Base-by-base conservation (phyloP, 2,329 filamentous ascomycete species). In the Zarea fungicola region DNA sequence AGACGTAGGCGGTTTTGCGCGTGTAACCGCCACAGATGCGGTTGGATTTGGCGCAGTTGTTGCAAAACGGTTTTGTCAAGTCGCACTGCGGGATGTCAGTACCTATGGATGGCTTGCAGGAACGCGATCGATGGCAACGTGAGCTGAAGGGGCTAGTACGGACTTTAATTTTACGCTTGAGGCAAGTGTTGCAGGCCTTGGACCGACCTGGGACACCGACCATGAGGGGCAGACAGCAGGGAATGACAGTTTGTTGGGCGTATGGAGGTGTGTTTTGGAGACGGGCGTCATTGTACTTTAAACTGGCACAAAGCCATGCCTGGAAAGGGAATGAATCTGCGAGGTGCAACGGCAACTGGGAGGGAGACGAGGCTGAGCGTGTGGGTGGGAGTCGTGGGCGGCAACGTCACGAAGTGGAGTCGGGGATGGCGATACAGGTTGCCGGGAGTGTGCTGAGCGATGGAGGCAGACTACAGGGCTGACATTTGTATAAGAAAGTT, bases 41-140 rank as follows among this genome's bases (percentile, higher is more conserved):
- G 3, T 51, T 50, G 11, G 54, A 51, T 26, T 48, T 50, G 21
- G 35, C 10, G 49, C 54, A 55, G 44, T 53, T 52, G 18, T 45
- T 35, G 42, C 53, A 53, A 13, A 14, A 14, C 14, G 48, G 45
- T 28, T 51, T 43, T 11, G 35, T 39, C 29, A 51, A 32, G 28
- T 53, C 51, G 16, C 51, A 53, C 51, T 53, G 35, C 5, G 26
- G 14, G 44, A 13, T 14, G 47, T 49, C 19, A 49, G 47, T 26
- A 26, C 13, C n/a, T n/a, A 16, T 22, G 32, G 18, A 2, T 6
- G 22, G 13, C 7, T 4, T 32, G 25, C 3, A 19, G 14, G 5
- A 10, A 21, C 10, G 22, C 10, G 16, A 7, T 21, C 10, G n/a
- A 3, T 6, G 18, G 35, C 14, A 2, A 23, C 19, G 5, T 32